Percentiles rank a stretch among this genome's conserved stretches.
These are phyloP conservation scores for Flaveria bidentis DNA, from an alignment of 129 eudicot species.

Conservation along the genomic window DNA sequence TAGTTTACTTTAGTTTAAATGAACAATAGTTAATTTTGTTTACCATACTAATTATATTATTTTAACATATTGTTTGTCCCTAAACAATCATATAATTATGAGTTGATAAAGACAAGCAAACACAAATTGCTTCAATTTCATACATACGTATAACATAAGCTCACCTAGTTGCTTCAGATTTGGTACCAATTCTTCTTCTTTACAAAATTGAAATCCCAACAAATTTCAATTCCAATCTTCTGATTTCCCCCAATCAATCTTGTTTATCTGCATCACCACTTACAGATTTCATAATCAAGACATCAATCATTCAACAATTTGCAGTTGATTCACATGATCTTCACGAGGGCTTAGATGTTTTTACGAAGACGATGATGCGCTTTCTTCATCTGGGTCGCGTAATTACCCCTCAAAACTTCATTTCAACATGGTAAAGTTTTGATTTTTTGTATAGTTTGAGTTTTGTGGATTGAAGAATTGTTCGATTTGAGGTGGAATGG, in stretches of 20 bases:
- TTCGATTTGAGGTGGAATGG: conserved; percentile 26
- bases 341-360: neutral
- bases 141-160: neutral
- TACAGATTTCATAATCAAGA: neutral
- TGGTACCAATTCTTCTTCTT: neutral
- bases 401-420: neutral
- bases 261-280: neutral
- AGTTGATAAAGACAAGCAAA: too few species aligned
- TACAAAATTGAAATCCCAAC: conserved; percentile 32
- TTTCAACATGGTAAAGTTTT: conserved; percentile 22
- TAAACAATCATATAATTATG: too few species aligned
- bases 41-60: too few species aligned
- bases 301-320: neutral
- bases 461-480: conserved; percentile 22
- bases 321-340: too few species aligned
- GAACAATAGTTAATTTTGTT: too few species aligned
- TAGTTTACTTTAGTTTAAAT: too few species aligned
- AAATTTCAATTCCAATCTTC: conserved; percentile 16
- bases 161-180: neutral
- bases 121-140: too few species aligned
- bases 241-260: conserved; percentile 12
- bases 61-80: too few species aligned
- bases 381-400: conserved; percentile 20
- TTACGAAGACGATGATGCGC: conserved; percentile 3
- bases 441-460: conserved; percentile 1